phyloP scores from a whole-genome alignment of 1,284 basidiomycete genomes.

The Pseudozyma sp. region DNA sequence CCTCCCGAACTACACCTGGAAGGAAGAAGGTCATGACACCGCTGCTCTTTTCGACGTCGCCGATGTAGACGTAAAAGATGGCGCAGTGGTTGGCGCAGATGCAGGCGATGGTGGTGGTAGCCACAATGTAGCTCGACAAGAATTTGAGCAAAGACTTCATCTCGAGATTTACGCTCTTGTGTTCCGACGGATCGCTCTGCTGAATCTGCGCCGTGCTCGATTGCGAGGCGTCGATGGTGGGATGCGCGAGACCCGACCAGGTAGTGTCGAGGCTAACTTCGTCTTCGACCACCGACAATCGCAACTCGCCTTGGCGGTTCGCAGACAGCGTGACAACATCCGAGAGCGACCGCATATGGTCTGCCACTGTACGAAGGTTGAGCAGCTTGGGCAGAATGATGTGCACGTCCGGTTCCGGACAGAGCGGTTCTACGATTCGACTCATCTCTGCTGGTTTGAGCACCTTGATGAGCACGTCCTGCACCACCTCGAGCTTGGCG shows the following conservation, averaged over 20 bases:
- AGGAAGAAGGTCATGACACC: conserved; percentile 62
- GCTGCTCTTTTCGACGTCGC: conserved; percentile 54
- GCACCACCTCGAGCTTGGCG: conserved; percentile 60
- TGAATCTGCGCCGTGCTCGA: conserved; percentile 30
- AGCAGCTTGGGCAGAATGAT: conserved; percentile 63
- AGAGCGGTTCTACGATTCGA: conserved; percentile 64
- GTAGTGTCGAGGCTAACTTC: conserved; percentile 63
- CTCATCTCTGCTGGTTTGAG: conserved; percentile 65
- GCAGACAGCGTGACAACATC: conserved; percentile 58
- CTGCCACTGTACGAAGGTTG: conserved; percentile 62
- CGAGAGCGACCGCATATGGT: conserved; percentile 64
- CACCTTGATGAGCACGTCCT: conserved; percentile 67
- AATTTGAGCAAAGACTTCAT: conserved; percentile 64
- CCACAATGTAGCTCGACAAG: conserved; percentile 63
- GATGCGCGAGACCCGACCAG: conserved; percentile 63
- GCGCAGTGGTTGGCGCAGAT: conserved; percentile 66
- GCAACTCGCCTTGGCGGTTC: conserved; percentile 55
- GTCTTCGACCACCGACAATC: conserved; percentile 47
- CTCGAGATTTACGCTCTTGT: conserved; percentile 62
- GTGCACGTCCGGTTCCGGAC: conserved; percentile 65
- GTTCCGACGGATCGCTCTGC: conserved; percentile 30
- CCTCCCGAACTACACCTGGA: conserved; percentile 49
- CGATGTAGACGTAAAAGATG: conserved; percentile 69
- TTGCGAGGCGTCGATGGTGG: conserved; percentile 45
- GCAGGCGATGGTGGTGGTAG: conserved; percentile 64